These are phyloP conservation scores for Neurospora sp. DNA, from an alignment of 495 filamentous ascomycete genomes.

Conservation along the genomic window DNA sequence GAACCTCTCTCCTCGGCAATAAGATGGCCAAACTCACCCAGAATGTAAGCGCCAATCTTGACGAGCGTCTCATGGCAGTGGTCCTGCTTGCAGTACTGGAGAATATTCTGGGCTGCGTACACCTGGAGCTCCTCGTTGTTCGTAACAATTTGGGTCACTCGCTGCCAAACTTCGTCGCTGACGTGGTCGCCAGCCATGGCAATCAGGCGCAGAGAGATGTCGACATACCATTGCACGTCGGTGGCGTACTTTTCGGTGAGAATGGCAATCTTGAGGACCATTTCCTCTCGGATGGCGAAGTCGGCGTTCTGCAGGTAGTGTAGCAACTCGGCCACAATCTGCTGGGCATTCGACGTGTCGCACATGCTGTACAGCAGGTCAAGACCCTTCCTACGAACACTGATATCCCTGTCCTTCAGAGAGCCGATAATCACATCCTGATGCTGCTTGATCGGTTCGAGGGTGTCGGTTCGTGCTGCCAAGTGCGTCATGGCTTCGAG, in stretches of 20 bases:
- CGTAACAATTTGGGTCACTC: slow-evolving; percentile 97
- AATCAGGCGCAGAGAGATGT: slow-evolving; percentile 89
- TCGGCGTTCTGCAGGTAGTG: slow-evolving; percentile 94
- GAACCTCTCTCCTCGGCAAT: slow-evolving; percentile 91
- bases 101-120: slow-evolving; percentile 85
- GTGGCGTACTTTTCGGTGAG: slow-evolving; percentile 97
- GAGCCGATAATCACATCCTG: slow-evolving; percentile 92
- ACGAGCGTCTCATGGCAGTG: slow-evolving; percentile 93
- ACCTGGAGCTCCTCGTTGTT: slow-evolving; percentile 98
- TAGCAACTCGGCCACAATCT: slow-evolving; percentile 87
- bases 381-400: slow-evolving; percentile 87
- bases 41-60: slow-evolving; percentile 91
- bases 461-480: slow-evolving; percentile 84
- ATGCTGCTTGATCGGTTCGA: slow-evolving; percentile 97
- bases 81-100: slow-evolving; percentile 82
- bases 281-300: slow-evolving; percentile 95
- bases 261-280: slow-evolving; percentile 98
- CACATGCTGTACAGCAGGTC: slow-evolving; percentile 99
- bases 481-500: slow-evolving; percentile 98
- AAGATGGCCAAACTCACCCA: slow-evolving; percentile 95
- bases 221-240: slow-evolving; percentile 98
- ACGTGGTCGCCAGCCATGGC: slow-evolving; percentile 97
- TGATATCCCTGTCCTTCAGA: slow-evolving; percentile 92
- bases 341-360: slow-evolving; percentile 80
- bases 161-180: slow-evolving; percentile 98